Base-by-base conservation (phyloP, 1,284 basidiomycete genomes). In the Phellinidium pouzarii region DNA sequence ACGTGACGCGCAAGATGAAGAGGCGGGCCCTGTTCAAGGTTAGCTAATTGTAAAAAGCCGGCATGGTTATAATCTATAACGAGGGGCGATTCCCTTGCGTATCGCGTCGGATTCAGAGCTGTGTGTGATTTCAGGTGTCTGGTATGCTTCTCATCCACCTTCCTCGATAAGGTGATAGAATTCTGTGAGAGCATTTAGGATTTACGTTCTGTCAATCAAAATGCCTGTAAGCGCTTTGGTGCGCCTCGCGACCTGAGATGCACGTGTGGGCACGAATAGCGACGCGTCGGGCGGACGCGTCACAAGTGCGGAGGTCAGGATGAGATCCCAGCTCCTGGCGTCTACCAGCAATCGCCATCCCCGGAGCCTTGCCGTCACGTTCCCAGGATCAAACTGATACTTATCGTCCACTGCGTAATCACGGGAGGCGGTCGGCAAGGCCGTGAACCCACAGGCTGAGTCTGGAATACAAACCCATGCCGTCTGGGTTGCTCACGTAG, bases 1-100 rank as follows among this genome's bases (percentile, higher is more conserved):
- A 91, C 66, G 76, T 94, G 62, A 91, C 89, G 44, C 79, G 89
- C 60, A 92, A 91, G 71, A 74, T 85, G 72, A 85, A 83, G 69
- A 87, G 84, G 70, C 78, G 84, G 61, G 80, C 83, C 44, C 70
- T 92, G 64, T 93, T 86, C 86, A 92, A 93, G 75, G 88, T 93
- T 53, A 85, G 85, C 71, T 80, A 84, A 58, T 82, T 76, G 68
- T 57, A 48, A n/a, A n/a, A n/a, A n/a, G n/a, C n/a, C 40, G 19
- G 22, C 27, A 45, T 47, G 48, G 53, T 34, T 44, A 36, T 14
- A 49, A 27, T 37, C 41, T 38, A 29, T 36, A 44, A 59, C 56
- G 37, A 48, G 52, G 38, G 47, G 48, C 48, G 48, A 49, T 48
- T 48, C 27, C 46, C 53, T 59, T 49, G 41, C 59, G 49, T 54